A percentile compares a stretch with the other conserved stretches of the same genome.
phyloP scores from a whole-genome alignment of 306 rosid species.

The Hippophae gyantsensis region DNA sequence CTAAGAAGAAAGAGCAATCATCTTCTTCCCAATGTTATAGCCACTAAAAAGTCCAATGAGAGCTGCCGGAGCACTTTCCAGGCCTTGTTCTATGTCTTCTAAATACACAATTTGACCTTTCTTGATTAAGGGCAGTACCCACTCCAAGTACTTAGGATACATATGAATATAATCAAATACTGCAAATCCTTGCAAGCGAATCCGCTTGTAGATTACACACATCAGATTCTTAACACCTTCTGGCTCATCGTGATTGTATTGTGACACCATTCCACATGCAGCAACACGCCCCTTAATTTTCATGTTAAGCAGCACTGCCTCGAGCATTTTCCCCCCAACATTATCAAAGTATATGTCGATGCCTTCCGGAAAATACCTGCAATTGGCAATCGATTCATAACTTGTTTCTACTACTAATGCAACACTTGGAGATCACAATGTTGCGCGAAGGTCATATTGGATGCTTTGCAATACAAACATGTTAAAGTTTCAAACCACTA shows the following conservation, averaged over 20 bases:
- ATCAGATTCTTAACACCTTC: slow-evolving; percentile 1
- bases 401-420: background rate
- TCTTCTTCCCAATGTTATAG: background rate
- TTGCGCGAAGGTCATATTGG: no score
- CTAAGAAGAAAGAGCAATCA: background rate
- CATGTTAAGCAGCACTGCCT: slow-evolving; percentile 6
- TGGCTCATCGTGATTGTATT: background rate
- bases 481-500: no score
- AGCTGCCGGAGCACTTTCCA: slow-evolving; percentile 5
- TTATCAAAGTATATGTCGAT: slow-evolving; percentile 8
- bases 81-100: slow-evolving; percentile 5
- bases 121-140: slow-evolving; percentile 1
- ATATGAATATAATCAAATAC: slow-evolving; percentile 1
- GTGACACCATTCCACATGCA: slow-evolving; percentile 9
- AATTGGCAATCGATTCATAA: background rate
- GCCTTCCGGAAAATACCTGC: slow-evolving; percentile 11
- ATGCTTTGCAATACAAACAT: no score
- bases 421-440: no score
- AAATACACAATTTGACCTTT: slow-evolving; percentile 1
- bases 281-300: background rate
- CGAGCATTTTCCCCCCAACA: slow-evolving; percentile 12
- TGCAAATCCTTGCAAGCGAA: background rate
- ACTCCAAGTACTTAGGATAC: background rate
- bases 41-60: background rate
- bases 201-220: background rate